Percentiles rank a stretch among this genome's conserved stretches.
Evolutionary conservation across 2,329 filamentous ascomycete species (phyloP).

Genomic region (Talaromyces islandicus): DNA sequence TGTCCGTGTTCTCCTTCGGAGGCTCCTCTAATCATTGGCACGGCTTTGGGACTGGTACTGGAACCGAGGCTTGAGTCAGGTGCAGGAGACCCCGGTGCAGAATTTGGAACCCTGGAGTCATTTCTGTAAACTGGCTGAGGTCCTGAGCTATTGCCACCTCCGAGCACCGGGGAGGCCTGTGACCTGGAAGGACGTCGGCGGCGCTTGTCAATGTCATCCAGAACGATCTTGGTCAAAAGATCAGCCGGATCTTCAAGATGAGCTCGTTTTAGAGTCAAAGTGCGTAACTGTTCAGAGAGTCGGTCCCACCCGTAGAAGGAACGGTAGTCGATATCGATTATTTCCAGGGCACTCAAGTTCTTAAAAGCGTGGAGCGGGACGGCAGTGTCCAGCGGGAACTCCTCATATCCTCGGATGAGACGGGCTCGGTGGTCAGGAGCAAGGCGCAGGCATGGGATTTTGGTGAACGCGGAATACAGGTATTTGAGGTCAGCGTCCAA

Average conservation of each 20-base stretch:
- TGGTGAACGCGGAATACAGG: constrained; percentile 95
- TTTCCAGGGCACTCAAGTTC: constrained; percentile 87
- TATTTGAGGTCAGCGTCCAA: constrained; percentile 87
- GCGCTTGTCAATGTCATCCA: constrained; percentile 94
- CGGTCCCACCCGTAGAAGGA: constrained; percentile 98
- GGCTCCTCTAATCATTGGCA: constrained; percentile 49
- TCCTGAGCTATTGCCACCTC: constrained; percentile 50
- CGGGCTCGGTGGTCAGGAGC: constrained; percentile 89
- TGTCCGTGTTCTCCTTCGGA: constrained; percentile 45
- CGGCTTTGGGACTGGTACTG: constrained; percentile 44
- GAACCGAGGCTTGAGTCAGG: constrained; percentile 42
- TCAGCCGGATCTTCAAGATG: constrained; percentile 85
- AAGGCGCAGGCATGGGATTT: constrained; percentile 85
- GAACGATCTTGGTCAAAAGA: constrained; percentile 82
- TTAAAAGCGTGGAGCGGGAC: constrained; percentile 97
- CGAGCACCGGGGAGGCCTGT: constrained; percentile 70
- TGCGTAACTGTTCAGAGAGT: constrained; percentile 83
- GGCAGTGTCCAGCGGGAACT: constrained; percentile 96
- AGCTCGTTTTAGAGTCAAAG: constrained; percentile 80
- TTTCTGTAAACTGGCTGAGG: constrained; percentile 55
- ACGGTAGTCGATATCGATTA: constrained; percentile 91
- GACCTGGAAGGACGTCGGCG: constrained; percentile 81
- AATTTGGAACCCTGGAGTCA: constrained; percentile 62
- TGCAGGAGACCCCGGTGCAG: constrained; percentile 61
- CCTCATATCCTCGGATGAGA: constrained; percentile 87